phyloP scores from a whole-genome alignment of 371 early-diverging fungal genomes.

The Apophysomyces ossiformis region DNA sequence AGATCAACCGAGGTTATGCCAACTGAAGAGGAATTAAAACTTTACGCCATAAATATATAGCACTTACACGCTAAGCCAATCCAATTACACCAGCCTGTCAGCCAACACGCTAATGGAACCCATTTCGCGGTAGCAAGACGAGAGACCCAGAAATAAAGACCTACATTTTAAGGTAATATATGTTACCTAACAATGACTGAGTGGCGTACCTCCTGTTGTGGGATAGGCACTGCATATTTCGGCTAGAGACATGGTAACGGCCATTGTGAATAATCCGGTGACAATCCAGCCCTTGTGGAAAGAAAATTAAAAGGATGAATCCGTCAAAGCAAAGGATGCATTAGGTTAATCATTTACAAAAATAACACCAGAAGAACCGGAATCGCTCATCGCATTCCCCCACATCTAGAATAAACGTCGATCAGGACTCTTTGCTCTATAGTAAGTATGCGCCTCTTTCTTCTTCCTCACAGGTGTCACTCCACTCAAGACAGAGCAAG shows the following conservation, averaged over 20 bases:
- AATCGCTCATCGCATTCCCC: conserved; percentile 61
- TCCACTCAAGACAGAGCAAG: conserved; percentile 64
- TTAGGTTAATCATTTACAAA: conserved; percentile 18
- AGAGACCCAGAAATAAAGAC: conserved; percentile 71
- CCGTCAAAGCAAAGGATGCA: too few species aligned
- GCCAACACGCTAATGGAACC: conserved; percentile 66
- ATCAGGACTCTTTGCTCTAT: background rate
- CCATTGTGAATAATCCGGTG: conserved; percentile 57
- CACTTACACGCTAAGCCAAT: conserved; percentile 45
- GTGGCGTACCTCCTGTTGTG: conserved; percentile 63
- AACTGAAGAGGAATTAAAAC: conserved; percentile 27
- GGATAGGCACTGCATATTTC: conserved; percentile 79
- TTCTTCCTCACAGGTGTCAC: conserved; percentile 49
- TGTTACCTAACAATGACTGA: too few species aligned
- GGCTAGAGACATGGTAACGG: conserved; percentile 71
- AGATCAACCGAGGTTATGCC: conserved; percentile 58
- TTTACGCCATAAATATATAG: background rate
- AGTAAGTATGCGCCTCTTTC: background rate
- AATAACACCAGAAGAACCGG: conserved; percentile 70
- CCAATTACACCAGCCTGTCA: conserved; percentile 70
- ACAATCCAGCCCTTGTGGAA: conserved; percentile 67
- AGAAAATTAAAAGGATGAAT: too few species aligned
- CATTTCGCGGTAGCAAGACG: conserved; percentile 57
- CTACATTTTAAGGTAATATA: background rate
- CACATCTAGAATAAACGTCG: conserved; percentile 41